Conservation (phyloP, 192 early-diverging fungal species). For the Allomyces macrogynus region DNA sequence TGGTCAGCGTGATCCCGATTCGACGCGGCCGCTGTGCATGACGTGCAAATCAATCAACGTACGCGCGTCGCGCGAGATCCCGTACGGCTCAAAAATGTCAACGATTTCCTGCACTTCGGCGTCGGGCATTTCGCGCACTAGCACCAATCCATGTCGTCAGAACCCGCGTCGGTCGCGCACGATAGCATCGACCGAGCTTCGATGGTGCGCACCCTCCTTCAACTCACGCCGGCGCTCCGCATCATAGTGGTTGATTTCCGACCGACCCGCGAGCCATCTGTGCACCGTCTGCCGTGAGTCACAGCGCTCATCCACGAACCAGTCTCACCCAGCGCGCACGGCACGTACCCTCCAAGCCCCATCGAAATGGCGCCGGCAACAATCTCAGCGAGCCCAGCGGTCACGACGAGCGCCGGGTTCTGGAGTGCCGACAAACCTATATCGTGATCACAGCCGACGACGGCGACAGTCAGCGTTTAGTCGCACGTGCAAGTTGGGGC, state of each 20-base stretch:
- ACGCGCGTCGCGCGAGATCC: conserved; percentile 17
- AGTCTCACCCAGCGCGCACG: too few relatives aligned
- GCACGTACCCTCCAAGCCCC: conserved; percentile 37
- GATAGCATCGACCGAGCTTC: too few relatives aligned
- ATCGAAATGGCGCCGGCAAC: conserved; percentile 38
- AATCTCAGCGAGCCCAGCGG: conserved; percentile 35
- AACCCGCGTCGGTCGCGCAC: too few relatives aligned
- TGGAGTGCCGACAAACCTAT: conserved; percentile 20
- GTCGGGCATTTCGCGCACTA: conserved; percentile 25
- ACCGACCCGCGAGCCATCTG: conserved; percentile 21
- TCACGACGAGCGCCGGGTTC: conserved; percentile 27
- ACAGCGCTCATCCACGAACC: too few relatives aligned
- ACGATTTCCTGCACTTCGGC: conserved; percentile 37
- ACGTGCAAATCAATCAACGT: too few relatives aligned
- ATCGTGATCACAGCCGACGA: too few relatives aligned
- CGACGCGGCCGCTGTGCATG: too few relatives aligned
- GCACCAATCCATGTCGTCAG: conserved; percentile 3
- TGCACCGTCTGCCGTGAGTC: too few relatives aligned
- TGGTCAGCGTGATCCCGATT: too few relatives aligned
- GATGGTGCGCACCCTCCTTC: too few relatives aligned
- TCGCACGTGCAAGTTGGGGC: too few relatives aligned
- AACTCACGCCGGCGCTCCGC: conserved; percentile 29
- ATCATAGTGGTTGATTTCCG: conserved; percentile 41
- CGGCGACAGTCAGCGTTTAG: too few relatives aligned
- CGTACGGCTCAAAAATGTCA: conserved; percentile 44